phyloP scores from a whole-genome alignment of 1,284 basidiomycete species.

The Clitocybe nebularis region DNA sequence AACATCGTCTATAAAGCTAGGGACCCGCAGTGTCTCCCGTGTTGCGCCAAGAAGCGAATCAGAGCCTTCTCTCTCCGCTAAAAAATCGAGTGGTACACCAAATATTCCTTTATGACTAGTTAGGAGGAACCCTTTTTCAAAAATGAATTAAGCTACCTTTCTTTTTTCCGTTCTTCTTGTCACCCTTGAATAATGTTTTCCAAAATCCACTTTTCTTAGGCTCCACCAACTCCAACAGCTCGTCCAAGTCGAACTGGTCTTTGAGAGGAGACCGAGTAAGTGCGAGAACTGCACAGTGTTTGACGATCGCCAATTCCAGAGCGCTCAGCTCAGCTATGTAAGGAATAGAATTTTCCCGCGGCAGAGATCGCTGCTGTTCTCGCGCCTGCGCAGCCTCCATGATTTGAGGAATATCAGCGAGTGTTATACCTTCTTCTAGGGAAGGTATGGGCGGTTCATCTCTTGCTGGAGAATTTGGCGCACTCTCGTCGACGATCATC shows the following conservation, averaged over 20 bases:
- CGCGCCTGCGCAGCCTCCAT: constrained; percentile 90
- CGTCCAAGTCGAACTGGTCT: constrained; percentile 86
- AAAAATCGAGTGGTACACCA: constrained; percentile 86
- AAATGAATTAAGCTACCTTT: constrained; percentile 60
- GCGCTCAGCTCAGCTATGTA: constrained; percentile 83
- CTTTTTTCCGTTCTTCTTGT: constrained; percentile 87
- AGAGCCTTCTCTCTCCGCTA: constrained; percentile 94
- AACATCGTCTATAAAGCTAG: constrained; percentile 97
- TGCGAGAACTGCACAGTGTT: constrained; percentile 85
- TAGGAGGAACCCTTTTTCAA: constrained; percentile 3
- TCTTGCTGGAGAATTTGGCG: constrained; percentile 63
- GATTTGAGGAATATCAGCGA: constrained; percentile 95
- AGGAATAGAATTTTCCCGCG: constrained; percentile 70
- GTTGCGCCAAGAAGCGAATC: constrained; percentile 92
- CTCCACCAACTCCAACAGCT: constrained; percentile 92
- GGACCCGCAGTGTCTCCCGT: constrained; percentile 82
- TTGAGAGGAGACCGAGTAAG: constrained; percentile 76
- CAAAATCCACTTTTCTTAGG: constrained; percentile 93
- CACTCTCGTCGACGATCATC: constrained; percentile 84
- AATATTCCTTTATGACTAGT: constrained; percentile 63
- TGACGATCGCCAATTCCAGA: constrained; percentile 87
- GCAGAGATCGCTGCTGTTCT: constrained; percentile 78
- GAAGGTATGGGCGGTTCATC: constrained; percentile 35
- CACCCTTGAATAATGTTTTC: constrained; percentile 95
- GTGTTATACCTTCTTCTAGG: constrained; percentile 81